Base-by-base conservation (phyloP, 306 rosid genomes). In the Quercus aquifolioides region DNA sequence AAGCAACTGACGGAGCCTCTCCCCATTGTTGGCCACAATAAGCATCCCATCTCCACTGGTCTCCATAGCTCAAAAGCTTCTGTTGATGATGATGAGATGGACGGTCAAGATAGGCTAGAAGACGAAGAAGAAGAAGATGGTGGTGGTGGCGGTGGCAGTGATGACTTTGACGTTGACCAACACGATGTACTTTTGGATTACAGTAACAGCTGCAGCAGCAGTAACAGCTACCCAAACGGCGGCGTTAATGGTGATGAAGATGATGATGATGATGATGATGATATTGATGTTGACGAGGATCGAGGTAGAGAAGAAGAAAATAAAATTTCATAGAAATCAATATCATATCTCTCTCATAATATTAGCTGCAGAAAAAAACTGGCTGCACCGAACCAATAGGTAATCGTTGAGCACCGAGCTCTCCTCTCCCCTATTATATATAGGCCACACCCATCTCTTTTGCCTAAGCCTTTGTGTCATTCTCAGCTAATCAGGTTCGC, bases 1-100 rank as follows among this genome's bases (percentile, higher is more conserved):
- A 84, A 64, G 91, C 87, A 79, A 15, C 74, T 86, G 82, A 87
- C 98, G 81, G 90, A 87, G 71, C 97, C 98, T 58, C 81, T 85
- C 14, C 92, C 95, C 55, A 80, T 90, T 19, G 93, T 79, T 0
- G 96, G 90, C 75, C 90, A 79, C 51, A 85, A 55, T 15, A 71
- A 57, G 59, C 85, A 78, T 41, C 23, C 54, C 67, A 54, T 35
- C 23, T 5, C 69, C 71, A 13, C 19, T 30, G 71, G 78, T 69
- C 15, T 58, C 55, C n/a, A 49, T n/a, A 71, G 28, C 17, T 57
- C 55, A 15, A 67, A 67, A 52, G 70, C 35, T 54, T 41, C 46
- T 41, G 46, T 8, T 41, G 46, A 38, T 2, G 46, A 35, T 1
- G n/a, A 21, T 60, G 83, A 72, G 76, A 80, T 59, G 21, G 89